A percentile compares a stretch with the other conserved stretches of the same genome.
These are phyloP conservation scores for Aspergillus glaucus DNA, from an alignment of 2,329 filamentous ascomycete species.

Conservation along the genomic window DNA sequence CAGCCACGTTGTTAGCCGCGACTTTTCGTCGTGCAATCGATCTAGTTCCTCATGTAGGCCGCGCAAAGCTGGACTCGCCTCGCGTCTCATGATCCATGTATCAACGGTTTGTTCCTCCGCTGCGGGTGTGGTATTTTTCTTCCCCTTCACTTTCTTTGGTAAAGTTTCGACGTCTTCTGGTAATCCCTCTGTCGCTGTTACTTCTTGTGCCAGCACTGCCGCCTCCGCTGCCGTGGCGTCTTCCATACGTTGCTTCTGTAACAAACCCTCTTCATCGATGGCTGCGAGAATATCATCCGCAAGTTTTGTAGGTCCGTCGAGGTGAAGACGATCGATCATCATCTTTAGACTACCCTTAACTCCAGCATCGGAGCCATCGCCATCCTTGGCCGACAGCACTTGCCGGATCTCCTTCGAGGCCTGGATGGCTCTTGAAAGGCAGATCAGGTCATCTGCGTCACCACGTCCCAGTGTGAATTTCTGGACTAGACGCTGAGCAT, in stretches of 20 bases:
- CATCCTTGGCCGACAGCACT: conserved; percentile 20
- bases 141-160: conserved; percentile 44
- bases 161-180: conserved; percentile 51
- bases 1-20: conserved; percentile 54
- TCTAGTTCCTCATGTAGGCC: conserved; percentile 64
- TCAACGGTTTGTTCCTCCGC: conserved; percentile 42
- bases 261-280: conserved; percentile 90
- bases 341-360: conserved; percentile 17
- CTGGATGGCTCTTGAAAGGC: conserved; percentile 71
- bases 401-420: conserved; percentile 60
- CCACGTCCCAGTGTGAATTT: conserved; percentile 90
- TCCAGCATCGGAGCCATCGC: conserved; percentile 18
- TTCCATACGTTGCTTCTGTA: conserved; percentile 69
- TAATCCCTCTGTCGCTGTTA: conserved; percentile 60
- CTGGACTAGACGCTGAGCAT: conserved; percentile 83
- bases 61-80: conserved; percentile 61
- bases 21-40: conserved; percentile 55
- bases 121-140: conserved; percentile 20
- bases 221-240: conserved; percentile 66
- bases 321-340: conserved; percentile 30
- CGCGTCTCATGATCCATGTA: conserved; percentile 57
- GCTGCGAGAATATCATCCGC: conserved; percentile 66
- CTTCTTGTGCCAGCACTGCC: conserved; percentile 65
- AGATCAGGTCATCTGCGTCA: conserved; percentile 84
- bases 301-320: conserved; percentile 62